phyloP scores from a whole-genome alignment of 2,329 filamentous ascomycete species.

The Exophiala aquamarina region DNA sequence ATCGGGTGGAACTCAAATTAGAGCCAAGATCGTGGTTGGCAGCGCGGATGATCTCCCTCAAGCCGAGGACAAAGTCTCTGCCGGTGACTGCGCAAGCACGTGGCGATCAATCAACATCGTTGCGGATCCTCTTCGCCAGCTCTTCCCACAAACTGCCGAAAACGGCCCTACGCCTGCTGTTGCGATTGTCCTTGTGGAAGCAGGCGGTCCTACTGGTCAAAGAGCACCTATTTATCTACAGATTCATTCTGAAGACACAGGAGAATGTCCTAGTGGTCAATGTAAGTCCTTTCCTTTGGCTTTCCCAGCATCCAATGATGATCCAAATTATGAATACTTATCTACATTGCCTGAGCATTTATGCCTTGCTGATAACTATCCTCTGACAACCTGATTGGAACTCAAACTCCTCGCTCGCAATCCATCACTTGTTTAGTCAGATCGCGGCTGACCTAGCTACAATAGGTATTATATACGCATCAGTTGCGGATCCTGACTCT shows the following conservation, averaged over 20 bases:
- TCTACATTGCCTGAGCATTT: slow-evolving; percentile 98
- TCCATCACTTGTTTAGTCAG: slow-evolving; percentile 1
- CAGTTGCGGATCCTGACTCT: slow-evolving; percentile 30
- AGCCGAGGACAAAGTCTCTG: not conserved
- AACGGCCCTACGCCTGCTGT: slow-evolving; percentile 74
- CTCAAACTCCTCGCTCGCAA: slow-evolving; percentile 27
- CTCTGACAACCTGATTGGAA: slow-evolving; percentile 84
- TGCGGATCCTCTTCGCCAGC: slow-evolving; percentile 59
- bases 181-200: slow-evolving; percentile 45
- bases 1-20: slow-evolving; percentile 38
- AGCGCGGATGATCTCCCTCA: slow-evolving; percentile 39
- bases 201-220: slow-evolving; percentile 32
- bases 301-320: slow-evolving; percentile 66
- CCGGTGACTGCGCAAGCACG: not conserved
- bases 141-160: slow-evolving; percentile 73
- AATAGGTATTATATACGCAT: slow-evolving; percentile 60
- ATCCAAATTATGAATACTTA: slow-evolving; percentile 87
- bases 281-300: slow-evolving; percentile 67
- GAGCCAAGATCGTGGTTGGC: slow-evolving; percentile 38
- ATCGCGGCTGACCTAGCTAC: slow-evolving; percentile 18
- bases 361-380: slow-evolving; percentile 76
- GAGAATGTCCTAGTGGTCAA: slow-evolving; percentile 85
- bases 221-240: slow-evolving; percentile 58
- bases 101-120: slow-evolving; percentile 62
- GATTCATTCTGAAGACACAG: slow-evolving; percentile 84